Percentiles rank a stretch among this genome's conserved stretches.
Evolutionary conservation across 306 rosid genomes (phyloP).

Genomic region (Betula pendula): DNA sequence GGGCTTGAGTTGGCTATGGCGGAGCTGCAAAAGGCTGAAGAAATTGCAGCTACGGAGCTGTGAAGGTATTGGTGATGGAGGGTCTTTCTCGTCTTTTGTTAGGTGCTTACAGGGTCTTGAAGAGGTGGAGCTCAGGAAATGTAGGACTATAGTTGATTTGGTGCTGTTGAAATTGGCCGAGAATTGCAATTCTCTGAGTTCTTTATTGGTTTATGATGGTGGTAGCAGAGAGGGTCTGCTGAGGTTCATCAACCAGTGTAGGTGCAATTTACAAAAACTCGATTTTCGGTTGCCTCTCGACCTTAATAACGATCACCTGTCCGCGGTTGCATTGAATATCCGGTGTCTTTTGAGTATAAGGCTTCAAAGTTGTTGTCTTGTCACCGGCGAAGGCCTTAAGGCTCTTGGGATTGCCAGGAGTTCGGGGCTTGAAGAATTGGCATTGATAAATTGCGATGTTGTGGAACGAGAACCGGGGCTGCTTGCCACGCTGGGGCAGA

Average conservation of each 20-base stretch:
- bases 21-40: constrained; percentile 58
- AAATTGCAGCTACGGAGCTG: constrained; percentile 58
- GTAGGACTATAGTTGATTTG: constrained; percentile 71
- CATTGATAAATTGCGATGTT: constrained; percentile 77
- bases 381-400: constrained; percentile 75
- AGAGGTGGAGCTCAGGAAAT: constrained; percentile 73
- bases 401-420: constrained; percentile 46
- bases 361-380: constrained; percentile 83
- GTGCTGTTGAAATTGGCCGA: constrained; percentile 60
- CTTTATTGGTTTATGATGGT: constrained; percentile 81
- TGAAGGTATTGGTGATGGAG: constrained; percentile 73
- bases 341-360: constrained; percentile 46
- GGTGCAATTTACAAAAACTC: constrained; percentile 44
- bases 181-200: constrained; percentile 47
- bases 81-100: constrained; percentile 55
- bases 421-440: constrained; percentile 66
- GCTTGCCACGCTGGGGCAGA: constrained; percentile 80
- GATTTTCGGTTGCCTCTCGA: constrained; percentile 88
- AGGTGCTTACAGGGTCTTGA: constrained; percentile 51
- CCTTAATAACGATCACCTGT: constrained; percentile 66
- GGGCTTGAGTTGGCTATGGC: constrained; percentile 76
- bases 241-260: constrained; percentile 44
- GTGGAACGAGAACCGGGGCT: constrained; percentile 82
- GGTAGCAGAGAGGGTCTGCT: constrained; percentile 73
- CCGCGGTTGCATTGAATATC: constrained; percentile 48